These are phyloP conservation scores for Cystoderma amianthinum DNA, from an alignment of 768 basidiomycete species.

Conservation along the genomic window DNA sequence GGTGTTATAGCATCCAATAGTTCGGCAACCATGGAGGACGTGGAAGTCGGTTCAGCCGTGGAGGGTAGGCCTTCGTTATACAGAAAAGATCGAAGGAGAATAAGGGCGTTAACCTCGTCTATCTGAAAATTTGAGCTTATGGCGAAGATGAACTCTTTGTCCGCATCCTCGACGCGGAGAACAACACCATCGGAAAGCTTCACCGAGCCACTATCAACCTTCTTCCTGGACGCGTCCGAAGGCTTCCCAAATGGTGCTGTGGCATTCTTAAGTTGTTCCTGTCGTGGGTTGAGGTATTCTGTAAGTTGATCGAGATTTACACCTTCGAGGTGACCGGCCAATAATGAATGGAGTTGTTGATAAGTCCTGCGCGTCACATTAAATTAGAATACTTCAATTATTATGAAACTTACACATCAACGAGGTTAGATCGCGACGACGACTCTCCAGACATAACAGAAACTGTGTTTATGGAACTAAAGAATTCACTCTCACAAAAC, in stretches of 20 bases:
- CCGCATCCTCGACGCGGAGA: constrained; percentile 57
- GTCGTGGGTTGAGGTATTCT: constrained; percentile 52
- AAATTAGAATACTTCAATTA: not conserved
- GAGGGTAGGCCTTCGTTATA: constrained; percentile 70
- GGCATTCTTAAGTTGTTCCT: constrained; percentile 48
- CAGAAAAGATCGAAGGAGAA: constrained; percentile 70
- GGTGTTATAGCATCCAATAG: constrained; percentile 67
- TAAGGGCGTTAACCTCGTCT: constrained; percentile 74
- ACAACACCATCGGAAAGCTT: constrained; percentile 60
- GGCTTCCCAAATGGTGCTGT: constrained; percentile 66
- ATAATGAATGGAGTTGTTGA: constrained; percentile 45
- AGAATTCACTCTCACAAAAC: too few species aligned
- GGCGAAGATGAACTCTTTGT: constrained; percentile 64
- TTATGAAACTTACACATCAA: constrained; percentile 53
- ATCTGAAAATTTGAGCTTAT: constrained; percentile 70
- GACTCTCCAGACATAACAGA: constrained; percentile 43
- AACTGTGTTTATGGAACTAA: too few species aligned
- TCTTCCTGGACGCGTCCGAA: constrained; percentile 56
- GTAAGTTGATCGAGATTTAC: constrained; percentile 50
- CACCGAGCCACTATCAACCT: constrained; percentile 61
- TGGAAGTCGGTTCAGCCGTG: constrained; percentile 32
- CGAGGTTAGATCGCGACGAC: constrained; percentile 59
- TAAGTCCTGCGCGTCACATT: constrained; percentile 41
- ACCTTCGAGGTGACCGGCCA: constrained; percentile 51
- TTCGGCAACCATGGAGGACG: constrained; percentile 41